Conservation (phyloP, 768 basidiomycete species). For the Boletus reticuloceps region DNA sequence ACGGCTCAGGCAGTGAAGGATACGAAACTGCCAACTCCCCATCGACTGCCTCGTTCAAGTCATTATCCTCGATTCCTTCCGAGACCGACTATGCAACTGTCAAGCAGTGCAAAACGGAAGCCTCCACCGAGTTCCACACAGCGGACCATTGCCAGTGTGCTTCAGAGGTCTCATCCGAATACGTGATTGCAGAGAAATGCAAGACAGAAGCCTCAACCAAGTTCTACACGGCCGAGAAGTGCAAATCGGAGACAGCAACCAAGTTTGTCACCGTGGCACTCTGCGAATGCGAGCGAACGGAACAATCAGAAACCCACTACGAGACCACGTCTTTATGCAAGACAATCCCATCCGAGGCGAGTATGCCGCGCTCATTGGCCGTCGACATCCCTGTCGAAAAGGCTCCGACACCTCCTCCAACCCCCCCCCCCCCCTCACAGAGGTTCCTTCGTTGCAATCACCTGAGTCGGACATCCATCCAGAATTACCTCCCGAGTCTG, state of each 20-base stretch:
- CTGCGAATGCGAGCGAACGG: slow-evolving; percentile 30
- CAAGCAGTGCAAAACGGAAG: slow-evolving; percentile 42
- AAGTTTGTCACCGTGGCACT: slow-evolving; percentile 48
- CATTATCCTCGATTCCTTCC: slow-evolving; percentile 60
- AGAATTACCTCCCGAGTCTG: slow-evolving; percentile 16
- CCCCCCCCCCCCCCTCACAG: slow-evolving; percentile 24
- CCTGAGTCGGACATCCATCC: slow-evolving; percentile 21
- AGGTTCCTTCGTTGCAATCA: slow-evolving; percentile 23
- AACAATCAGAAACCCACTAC: slow-evolving; percentile 47
- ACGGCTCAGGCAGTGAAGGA: slow-evolving; percentile 46
- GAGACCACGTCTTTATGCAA: slow-evolving; percentile 45
- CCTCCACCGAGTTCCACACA: slow-evolving; percentile 47
- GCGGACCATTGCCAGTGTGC: slow-evolving; percentile 37
- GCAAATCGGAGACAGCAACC: slow-evolving; percentile 35
- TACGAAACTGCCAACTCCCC: slow-evolving; percentile 46
- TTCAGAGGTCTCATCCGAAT: slow-evolving; percentile 43
- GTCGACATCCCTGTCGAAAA: slow-evolving; percentile 27
- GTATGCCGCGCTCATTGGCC: slow-evolving; percentile 36
- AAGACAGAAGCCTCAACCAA: slow-evolving; percentile 40
- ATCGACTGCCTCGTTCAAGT: slow-evolving; percentile 51
- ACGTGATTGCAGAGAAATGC: slow-evolving; percentile 49
- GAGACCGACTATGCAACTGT: slow-evolving; percentile 45
- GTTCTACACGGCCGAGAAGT: slow-evolving; percentile 54
- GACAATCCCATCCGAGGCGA: slow-evolving; percentile 36
- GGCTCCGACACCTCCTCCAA: slow-evolving; percentile 24